Evolutionary conservation across 768 basidiomycete species (phyloP).

Genomic region (Candolleomyces efflorescens): DNA sequence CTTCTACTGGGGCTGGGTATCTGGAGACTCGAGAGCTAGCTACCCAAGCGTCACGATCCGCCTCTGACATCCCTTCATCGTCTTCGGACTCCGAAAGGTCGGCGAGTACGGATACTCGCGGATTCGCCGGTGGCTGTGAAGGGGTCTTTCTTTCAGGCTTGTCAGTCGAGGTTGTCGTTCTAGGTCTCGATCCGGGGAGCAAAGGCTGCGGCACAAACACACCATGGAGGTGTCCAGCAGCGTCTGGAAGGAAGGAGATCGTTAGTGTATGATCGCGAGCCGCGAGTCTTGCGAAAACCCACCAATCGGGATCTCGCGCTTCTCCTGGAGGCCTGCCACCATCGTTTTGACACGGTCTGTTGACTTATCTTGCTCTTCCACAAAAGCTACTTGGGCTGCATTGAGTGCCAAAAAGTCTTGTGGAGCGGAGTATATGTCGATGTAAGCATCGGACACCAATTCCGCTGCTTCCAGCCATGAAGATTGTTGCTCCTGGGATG

Average conservation of each 20-base stretch:
- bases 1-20: slow-evolving; percentile 30
- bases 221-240: slow-evolving; percentile 37
- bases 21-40: slow-evolving; percentile 48
- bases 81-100: slow-evolving; percentile 62
- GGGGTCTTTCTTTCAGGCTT: slow-evolving; percentile 25
- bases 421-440: slow-evolving; percentile 72
- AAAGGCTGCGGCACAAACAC: slow-evolving; percentile 42
- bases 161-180: not conserved
- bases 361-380: slow-evolving; percentile 63
- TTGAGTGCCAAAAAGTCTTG: slow-evolving; percentile 48
- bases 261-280: not conserved
- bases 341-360: slow-evolving; percentile 62
- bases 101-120: slow-evolving; percentile 18
- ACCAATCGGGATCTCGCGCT: not conserved
- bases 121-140: slow-evolving; percentile 20
- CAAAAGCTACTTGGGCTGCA: slow-evolving; percentile 56
- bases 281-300: not conserved
- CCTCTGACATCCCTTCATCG: slow-evolving; percentile 59
- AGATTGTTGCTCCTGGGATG: slow-evolving; percentile 31
- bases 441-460: slow-evolving; percentile 44
- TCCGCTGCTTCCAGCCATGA: slow-evolving; percentile 69
- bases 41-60: slow-evolving; percentile 66
- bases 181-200: slow-evolving; percentile 12
- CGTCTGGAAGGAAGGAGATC: slow-evolving; percentile 12
- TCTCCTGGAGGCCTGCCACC: slow-evolving; percentile 31